Evolutionary conservation across 176 grass and related monocot genomes (phyloP).

Genomic region (Alopecurus myosuroides): DNA sequence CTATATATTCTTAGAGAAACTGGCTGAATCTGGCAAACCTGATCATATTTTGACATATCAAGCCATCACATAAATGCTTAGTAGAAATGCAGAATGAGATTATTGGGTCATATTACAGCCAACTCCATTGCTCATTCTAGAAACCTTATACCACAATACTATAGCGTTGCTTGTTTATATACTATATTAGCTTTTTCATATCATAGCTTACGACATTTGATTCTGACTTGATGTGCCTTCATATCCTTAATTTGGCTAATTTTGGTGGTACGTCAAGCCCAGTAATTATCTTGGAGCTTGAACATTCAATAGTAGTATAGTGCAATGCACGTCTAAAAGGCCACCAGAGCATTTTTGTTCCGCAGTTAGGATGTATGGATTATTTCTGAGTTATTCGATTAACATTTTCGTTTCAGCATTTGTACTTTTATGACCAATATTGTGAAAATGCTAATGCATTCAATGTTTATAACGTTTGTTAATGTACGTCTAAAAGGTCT

Average conservation of each 20-base stretch:
- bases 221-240: neutral
- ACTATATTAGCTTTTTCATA: constrained; percentile 4
- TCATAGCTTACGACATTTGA: neutral
- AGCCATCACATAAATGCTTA: neutral
- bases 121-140: neutral
- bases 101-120: neutral
- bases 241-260: neutral
- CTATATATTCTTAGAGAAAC: neutral
- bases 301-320: neutral
- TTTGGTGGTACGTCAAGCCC: neutral
- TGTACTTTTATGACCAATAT: neutral
- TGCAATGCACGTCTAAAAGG: neutral
- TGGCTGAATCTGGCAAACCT: neutral
- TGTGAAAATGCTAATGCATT: constrained; percentile 14
- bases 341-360: constrained; percentile 9
- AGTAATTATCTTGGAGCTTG: neutral
- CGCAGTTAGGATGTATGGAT: constrained; percentile 1
- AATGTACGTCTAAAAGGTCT: no score
- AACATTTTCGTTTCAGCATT: neutral
- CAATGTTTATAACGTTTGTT: neutral
- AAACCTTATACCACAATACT: constrained; percentile 10
- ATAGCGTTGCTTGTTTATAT: constrained; percentile 1
- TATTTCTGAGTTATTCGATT: neutral
- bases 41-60: neutral
- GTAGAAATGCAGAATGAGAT: neutral